Evolutionary conservation across 495 filamentous ascomycete genomes (phyloP), one percentile per base, ranked within the genome.

Genomic region (Penicillium ucsense): DNA sequence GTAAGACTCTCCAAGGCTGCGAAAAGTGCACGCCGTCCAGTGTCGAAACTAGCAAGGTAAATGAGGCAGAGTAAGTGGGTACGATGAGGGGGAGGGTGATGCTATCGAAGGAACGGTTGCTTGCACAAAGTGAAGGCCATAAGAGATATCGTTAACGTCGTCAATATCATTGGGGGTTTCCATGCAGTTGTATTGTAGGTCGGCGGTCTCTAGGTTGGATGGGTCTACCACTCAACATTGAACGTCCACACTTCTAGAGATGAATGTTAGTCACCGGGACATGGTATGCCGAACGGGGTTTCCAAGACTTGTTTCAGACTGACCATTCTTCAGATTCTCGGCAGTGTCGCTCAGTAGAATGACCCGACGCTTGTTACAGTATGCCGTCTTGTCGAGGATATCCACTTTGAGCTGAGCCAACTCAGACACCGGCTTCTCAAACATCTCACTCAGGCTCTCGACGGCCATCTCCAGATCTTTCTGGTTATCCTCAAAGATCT

Each of bases 401-500:
- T 95, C 92, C 11, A 94, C 88, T 73, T 95, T 97, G 47, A 94
- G 75, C 11, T 81, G 77, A 8, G 86, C 77, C 4, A 98, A 75
- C 52, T 97, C 90, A 6, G 81, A 65, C 9, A 88, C 86, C 0
- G 89, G 87, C 70, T 94, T 94, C 74, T 97, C 92, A 58, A 98
- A 98, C 85, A 98, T 94, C 66, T 95, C 89, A 40, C 86, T 92
- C 41, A 98, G 72, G 49, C 82, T 87, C 69, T 98, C 92, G 5
- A 97, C 92, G 0, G 92, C 91, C 75, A 98, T 81, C 67, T 98
- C 94, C 28, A 98, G 70, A 61, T 98, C 94, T 65, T 94, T 95
- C 62, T 98, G 92, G 61, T 98, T 98, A 56, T 95, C 91, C 67
- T 98, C 92, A 53, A 98, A 98, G 43, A 98, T 97, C 62, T 90